Evolutionary conservation across 768 basidiomycete genomes (phyloP), one percentile per base, ranked within the genome.

Genomic region (Termitomyces sp.): DNA sequence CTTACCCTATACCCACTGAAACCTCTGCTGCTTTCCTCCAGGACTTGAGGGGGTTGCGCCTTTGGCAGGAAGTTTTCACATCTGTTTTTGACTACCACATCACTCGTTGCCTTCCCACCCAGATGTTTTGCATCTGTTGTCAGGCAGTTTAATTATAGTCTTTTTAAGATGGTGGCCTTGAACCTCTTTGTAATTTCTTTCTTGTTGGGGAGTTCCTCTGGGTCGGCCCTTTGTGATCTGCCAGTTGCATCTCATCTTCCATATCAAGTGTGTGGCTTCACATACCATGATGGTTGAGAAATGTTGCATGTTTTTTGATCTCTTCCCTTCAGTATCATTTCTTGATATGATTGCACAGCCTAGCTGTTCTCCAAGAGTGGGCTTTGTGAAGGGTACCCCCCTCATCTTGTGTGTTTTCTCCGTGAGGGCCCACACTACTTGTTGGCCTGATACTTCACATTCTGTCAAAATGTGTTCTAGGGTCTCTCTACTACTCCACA

Each of bases 171-270:
- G 25, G 2, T 10, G 11, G 1, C 4, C 2, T 4, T 29, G 4
- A 9, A 25, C 11, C 20, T 47, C 0, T 2, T 4, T 47, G 10
- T 5, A 10, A 29, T 4, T 10, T 47, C 46, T 4, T 29, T 29
- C 12, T 3, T 12, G 2, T 0, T 25, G 3, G 4, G 25, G 1
- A 17, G 1, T 4, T 20, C 9, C 1, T 20, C 43, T n/a, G n/a
- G 43, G 43, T 43, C 17, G 1, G 42, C 42, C 3, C 4, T 17
- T 17, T 43, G 6, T 17, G 1, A 17, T n/a, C 6, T 8, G 17
- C 42, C 42, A 43, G 5, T 43, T 6, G 7, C 42, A 43, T 6
- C 42, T 17, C 2, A n/a, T 0, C 3, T 43, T 43, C 42, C 42
- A 43, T 5, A 43, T 43, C 2, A 43, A 17, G 15, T 4, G 42